Conservation (phyloP, 345 rosid species). For the Lepidium didymum region DNA sequence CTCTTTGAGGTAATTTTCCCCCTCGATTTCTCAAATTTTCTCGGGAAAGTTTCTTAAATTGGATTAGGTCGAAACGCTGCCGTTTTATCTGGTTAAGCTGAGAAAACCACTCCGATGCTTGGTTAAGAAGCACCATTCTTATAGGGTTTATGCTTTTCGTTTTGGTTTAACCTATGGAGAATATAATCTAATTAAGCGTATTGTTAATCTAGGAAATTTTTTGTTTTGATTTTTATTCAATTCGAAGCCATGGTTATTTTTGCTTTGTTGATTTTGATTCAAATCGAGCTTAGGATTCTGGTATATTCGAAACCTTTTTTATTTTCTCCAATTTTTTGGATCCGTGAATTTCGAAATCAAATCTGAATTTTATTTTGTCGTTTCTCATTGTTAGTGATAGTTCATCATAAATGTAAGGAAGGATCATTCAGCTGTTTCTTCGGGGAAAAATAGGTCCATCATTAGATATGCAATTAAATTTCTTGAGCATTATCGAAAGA, state of each 20-base stretch:
- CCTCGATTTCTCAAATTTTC: not conserved
- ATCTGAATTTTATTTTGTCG: slow-evolving; percentile 14
- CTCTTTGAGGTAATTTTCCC: slow-evolving; percentile 8
- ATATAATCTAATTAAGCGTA: not conserved
- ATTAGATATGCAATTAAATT: not conserved
- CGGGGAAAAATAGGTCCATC: slow-evolving; percentile 13
- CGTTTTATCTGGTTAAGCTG: not conserved
- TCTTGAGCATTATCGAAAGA: slow-evolving; percentile 1
- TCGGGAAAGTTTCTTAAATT: slow-evolving; percentile 1
- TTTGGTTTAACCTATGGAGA: not conserved
- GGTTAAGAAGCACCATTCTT: not conserved
- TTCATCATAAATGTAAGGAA: slow-evolving; percentile 12
- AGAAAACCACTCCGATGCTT: not conserved
- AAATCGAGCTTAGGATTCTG: not conserved
- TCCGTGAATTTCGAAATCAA: slow-evolving; percentile 7
- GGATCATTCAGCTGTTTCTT: slow-evolving; percentile 21
- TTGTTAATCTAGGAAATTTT: not conserved
- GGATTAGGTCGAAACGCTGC: not conserved
- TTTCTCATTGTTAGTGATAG: not conserved
- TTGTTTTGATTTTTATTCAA: slow-evolving; percentile 8
- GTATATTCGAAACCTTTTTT: not conserved
- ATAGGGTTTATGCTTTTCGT: not conserved
- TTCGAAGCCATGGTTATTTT: not conserved
- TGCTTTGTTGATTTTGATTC: not conserved
- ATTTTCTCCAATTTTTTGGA: not conserved